Base-by-base conservation (phyloP, 371 early-diverging fungal genomes). In the Smittium mucronatum region DNA sequence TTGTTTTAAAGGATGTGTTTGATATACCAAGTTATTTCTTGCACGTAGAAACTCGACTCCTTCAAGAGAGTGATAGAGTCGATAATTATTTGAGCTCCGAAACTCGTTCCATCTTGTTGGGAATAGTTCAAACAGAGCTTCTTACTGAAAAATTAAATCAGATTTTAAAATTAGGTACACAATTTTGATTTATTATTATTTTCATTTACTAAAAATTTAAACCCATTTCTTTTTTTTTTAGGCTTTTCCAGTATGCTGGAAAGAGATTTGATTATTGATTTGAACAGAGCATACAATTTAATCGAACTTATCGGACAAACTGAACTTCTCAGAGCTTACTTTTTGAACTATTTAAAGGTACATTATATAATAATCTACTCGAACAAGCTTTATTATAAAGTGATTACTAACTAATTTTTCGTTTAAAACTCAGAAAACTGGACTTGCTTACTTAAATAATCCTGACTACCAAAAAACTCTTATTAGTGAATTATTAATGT, bases 401-500 rank as follows among this genome's bases (percentile, higher is more conserved):
- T 25, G 25, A 63, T 26, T 65, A 65, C 15, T 25, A 16, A n/a
- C 29, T 25, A 65, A 25, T 16, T 57, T 5, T 36, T 5, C 15
- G 11, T 16, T 57, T 47, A 21, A 36, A 65, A 21, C 30, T 11
- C n/a, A 47, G 57, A 65, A 65, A 57, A 15, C 15, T 2, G 57
- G 47, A 15, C n/a, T 29, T 31, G 64, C 72, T 26, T 73, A 85
- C 63, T 85, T 88, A 0, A 76, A 71, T 5, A 86, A 87, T 70
- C 72, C 78, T 2, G 70, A 75, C 0, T 80, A 81, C 25, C 89
- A 89, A 69, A 73, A 79, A 0, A 61, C 64, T 0, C 85, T 92
- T 88, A 86, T 97, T 5, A 74, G 81, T 1, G 79, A 81, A 15
- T 77, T 97, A 1, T 71, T 96, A 11, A 72, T 75, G 1, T 86